Evolutionary conservation across 306 rosid species (phyloP).

Genomic region (cucumber (Cucumis sativus)): DNA sequence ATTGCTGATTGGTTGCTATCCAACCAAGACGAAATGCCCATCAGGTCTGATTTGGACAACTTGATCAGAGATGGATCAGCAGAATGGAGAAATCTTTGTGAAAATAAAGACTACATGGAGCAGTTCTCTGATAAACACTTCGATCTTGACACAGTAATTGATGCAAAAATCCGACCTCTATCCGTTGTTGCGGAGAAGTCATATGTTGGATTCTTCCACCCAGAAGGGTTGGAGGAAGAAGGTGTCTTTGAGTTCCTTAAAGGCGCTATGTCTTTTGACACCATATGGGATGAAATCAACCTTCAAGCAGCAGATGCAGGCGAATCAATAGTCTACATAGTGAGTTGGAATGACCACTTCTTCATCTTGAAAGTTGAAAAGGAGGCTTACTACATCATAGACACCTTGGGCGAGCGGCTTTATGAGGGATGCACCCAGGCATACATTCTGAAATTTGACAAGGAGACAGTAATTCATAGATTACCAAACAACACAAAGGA

Average conservation of each 20-base stretch:
- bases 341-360: conserved; percentile 37
- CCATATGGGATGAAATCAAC: conserved; percentile 28
- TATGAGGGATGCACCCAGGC: conserved; percentile 26
- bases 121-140: conserved; percentile 27
- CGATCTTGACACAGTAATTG: conserved; percentile 25
- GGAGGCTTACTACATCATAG: conserved; percentile 25
- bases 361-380: conserved; percentile 23
- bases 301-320: conserved; percentile 6
- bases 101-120: conserved; percentile 13
- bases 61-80: conserved; percentile 31
- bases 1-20: conserved; percentile 28
- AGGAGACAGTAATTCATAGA: conserved; percentile 10
- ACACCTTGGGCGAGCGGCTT: conserved; percentile 34
- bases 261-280: conserved; percentile 25
- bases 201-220: conserved; percentile 25
- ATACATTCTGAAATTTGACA: conserved; percentile 24
- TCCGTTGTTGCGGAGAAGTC: conserved; percentile 16
- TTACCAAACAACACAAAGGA: conserved; percentile 7
- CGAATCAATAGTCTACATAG: conserved; percentile 9
- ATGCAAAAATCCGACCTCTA: conserved; percentile 22
- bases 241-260: conserved; percentile 17
- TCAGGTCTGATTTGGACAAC: conserved; percentile 21
- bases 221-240: conserved; percentile 18
- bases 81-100: conserved; percentile 26
- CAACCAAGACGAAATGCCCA: conserved; percentile 20